These are phyloP conservation scores for Adiantum capillusveneris DNA, from an alignment of 75 land plant species.

Conservation along the genomic window DNA sequence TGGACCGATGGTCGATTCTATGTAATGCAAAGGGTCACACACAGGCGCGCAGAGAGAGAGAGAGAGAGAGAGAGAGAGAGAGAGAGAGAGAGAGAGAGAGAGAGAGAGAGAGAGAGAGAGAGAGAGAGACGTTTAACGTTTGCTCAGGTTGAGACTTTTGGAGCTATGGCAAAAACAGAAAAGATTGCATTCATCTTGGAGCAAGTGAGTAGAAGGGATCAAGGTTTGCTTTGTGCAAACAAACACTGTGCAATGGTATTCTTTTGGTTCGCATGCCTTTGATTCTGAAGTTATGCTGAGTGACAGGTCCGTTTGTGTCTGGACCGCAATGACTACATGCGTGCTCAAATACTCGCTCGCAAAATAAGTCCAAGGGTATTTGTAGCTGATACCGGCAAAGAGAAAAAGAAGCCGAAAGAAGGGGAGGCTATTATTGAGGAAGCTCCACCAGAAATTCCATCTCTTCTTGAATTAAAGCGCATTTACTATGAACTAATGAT, in stretches of 20 bases:
- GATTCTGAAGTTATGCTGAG: no score
- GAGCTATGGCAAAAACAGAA: conserved; percentile 99
- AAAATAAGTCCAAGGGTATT: conserved; percentile 88
- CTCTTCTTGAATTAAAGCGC: conserved; percentile 70
- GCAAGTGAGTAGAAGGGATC: conserved; percentile 49
- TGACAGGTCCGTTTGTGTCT: conserved; percentile 89
- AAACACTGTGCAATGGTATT: no score
- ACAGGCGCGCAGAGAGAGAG: no score
- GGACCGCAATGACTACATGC: conserved; percentile 89
- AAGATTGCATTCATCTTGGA: conserved; percentile 98
- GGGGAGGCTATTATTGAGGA: conserved; percentile 83
- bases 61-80: no score
- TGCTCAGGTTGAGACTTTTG: conserved; percentile 92
- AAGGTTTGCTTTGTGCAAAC: no score
- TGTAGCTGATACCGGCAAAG: conserved; percentile 66
- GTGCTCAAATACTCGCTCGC: conserved; percentile 92
- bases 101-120: no score
- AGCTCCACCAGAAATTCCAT: conserved; percentile 87
- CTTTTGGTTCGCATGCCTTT: conserved; percentile 3
- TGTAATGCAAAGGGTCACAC: no score
- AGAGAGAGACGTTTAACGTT: no score
- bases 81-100: no score
- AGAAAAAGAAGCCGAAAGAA: conserved; percentile 92
- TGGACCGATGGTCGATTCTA: no score
- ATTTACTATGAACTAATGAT: conserved; percentile 96